Evolutionary conservation across 1,284 basidiomycete genomes (phyloP).

Genomic region (Rhodotorula sp.): DNA sequence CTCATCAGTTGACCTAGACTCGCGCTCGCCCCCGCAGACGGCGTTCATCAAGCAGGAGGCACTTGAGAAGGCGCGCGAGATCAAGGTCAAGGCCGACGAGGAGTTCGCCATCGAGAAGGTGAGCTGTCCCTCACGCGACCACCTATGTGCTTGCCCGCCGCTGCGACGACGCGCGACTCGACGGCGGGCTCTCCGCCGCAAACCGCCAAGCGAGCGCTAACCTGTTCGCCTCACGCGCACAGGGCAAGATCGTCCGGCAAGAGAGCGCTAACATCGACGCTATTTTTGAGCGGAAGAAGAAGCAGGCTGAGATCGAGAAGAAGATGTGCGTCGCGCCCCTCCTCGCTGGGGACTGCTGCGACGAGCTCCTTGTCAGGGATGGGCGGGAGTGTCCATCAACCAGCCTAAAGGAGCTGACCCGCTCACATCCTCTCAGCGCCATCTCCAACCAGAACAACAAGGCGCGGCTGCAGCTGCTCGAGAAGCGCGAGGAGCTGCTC

Average conservation of each 20-base stretch:
- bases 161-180: not conserved
- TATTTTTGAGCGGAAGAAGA: constrained; percentile 89
- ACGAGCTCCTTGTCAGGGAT: too few species aligned
- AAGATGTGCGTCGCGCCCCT: constrained; percentile 72
- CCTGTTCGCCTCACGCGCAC: not conserved
- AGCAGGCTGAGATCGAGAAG: constrained; percentile 85
- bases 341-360: not conserved
- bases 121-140: constrained; percentile 6
- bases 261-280: constrained; percentile 89
- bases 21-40: constrained; percentile 15
- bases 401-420: too few species aligned
- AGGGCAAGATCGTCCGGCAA: constrained; percentile 95
- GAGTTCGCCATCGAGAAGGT: constrained; percentile 98
- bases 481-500: constrained; percentile 87
- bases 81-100: constrained; percentile 93
- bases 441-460: constrained; percentile 97
- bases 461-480: constrained; percentile 85
- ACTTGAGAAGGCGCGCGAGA: constrained; percentile 92
- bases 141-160: not conserved
- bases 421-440: constrained; percentile 61
- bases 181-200: not conserved
- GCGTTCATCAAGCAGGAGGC: constrained; percentile 72
- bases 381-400: too few species aligned
- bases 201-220: not conserved
- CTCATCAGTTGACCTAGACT: too few species aligned